These are phyloP conservation scores for Hippophae tibetana DNA, from an alignment of 306 rosid genomes.

Conservation along the genomic window DNA sequence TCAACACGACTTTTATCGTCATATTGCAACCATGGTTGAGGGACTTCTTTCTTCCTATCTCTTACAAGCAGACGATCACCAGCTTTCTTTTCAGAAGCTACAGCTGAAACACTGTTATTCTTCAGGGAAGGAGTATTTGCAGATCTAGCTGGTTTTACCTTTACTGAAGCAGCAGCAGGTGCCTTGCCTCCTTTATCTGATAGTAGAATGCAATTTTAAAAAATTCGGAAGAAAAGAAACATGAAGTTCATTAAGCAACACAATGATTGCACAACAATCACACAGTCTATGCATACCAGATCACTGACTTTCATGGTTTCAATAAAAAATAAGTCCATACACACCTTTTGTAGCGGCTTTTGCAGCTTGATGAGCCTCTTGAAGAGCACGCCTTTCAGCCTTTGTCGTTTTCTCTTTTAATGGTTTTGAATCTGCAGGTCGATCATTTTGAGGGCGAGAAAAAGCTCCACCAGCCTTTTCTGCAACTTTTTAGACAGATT, in stretches of 20 bases:
- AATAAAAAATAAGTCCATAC: neutral
- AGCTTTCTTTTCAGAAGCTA: conserved; percentile 47
- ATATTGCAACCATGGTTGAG: conserved; percentile 75
- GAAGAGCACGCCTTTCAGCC: conserved; percentile 80
- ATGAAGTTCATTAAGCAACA: conserved; percentile 13
- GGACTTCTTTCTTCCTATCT: conserved; percentile 80
- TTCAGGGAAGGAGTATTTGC: conserved; percentile 44
- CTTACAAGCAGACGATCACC: conserved; percentile 49
- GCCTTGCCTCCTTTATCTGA: conserved; percentile 29
- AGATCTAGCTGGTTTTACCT: conserved; percentile 28
- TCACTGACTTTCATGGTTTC: neutral
- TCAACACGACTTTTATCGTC: conserved; percentile 64
- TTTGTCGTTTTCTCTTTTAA: conserved; percentile 53
- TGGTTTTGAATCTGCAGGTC: conserved; percentile 28
- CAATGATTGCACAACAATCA: neutral
- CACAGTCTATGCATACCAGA: neutral
- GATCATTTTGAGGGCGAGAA: conserved; percentile 23
- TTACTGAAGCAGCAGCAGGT: conserved; percentile 30
- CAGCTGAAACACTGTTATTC: conserved; percentile 34
- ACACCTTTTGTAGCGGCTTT: conserved; percentile 66
- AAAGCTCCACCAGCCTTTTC: conserved; percentile 38
- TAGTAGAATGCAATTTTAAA: neutral
- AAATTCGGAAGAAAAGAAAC: conserved; percentile 12
- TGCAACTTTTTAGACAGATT: conserved; percentile 18
- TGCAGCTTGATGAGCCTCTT: conserved; percentile 84